Percentiles rank a stretch among this genome's conserved stretches.
Evolutionary conservation across 2,329 filamentous ascomycete genomes (phyloP).

Genomic region (Colletotrichum sp.): DNA sequence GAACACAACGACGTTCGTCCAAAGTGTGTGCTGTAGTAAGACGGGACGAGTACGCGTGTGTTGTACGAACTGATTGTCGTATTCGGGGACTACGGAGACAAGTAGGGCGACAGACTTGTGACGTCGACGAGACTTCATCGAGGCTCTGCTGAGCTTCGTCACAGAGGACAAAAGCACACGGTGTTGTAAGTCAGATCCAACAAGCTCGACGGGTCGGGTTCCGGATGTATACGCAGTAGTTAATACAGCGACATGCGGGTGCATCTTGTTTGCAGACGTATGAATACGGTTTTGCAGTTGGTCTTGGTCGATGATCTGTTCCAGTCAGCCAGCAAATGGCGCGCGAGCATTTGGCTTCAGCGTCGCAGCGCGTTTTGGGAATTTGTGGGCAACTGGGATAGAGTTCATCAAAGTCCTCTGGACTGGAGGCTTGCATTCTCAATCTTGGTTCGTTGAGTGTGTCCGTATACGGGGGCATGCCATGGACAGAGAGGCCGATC

Average conservation of each 20-base stretch:
- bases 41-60: background rate
- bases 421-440: background rate
- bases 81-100: background rate
- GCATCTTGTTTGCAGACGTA: background rate
- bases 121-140: background rate
- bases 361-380: background rate
- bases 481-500: background rate
- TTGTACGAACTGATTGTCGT: background rate
- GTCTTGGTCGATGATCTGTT: background rate
- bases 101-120: background rate
- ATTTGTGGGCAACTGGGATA: slow-evolving; percentile 6
- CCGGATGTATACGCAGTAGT: background rate
- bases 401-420: background rate
- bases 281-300: background rate
- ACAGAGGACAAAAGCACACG: background rate
- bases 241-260: background rate
- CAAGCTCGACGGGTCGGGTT: background rate
- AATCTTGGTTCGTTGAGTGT: background rate
- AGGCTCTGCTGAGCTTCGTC: background rate
- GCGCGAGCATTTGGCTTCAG: background rate
- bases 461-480: background rate
- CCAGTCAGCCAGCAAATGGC: background rate
- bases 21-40: background rate
- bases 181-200: background rate
- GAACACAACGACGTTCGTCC: background rate